Conservation (phyloP, 2,329 filamentous ascomycete species). For the Teratosphaeria gauchensis region DNA sequence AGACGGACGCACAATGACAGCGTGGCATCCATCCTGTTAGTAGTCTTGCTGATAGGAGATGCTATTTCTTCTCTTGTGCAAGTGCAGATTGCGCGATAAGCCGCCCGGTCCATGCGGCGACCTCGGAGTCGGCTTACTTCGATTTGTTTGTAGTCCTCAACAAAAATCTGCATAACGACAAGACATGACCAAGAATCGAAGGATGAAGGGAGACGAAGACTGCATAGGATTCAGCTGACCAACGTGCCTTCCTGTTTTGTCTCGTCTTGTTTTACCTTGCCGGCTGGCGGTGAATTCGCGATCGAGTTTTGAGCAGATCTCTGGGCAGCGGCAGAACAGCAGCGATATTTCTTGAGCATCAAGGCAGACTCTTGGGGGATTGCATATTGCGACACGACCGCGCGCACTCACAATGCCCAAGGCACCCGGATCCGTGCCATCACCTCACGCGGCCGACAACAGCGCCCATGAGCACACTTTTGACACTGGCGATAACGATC, state of each 20-base stretch:
- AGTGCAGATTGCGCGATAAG: background rate
- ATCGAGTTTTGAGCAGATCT: background rate
- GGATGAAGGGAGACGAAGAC: background rate
- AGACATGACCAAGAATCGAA: background rate
- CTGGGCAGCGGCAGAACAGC: background rate
- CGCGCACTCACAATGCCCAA: background rate
- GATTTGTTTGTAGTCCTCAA: background rate
- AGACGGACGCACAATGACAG: background rate
- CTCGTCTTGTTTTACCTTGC: background rate
- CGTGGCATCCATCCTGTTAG: background rate
- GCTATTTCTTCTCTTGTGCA: background rate
- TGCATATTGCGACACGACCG: no score
- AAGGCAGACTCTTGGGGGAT: background rate
- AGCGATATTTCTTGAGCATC: background rate
- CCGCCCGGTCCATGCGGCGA: background rate
- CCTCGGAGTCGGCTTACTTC: background rate
- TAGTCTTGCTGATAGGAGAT: background rate
- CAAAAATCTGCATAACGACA: background rate
- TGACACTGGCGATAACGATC: conserved; percentile 3
- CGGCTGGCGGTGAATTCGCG: background rate
- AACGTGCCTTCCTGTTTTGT: background rate
- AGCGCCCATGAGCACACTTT: conserved; percentile 3
- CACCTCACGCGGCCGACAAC: conserved; percentile 4
- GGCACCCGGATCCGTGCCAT: conserved; percentile 2
- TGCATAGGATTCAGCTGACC: background rate